Percentiles rank a stretch among this genome's conserved stretches.
Evolutionary conservation across 2,329 filamentous ascomycete species (phyloP).

Genomic region (Claviceps paspali): DNA sequence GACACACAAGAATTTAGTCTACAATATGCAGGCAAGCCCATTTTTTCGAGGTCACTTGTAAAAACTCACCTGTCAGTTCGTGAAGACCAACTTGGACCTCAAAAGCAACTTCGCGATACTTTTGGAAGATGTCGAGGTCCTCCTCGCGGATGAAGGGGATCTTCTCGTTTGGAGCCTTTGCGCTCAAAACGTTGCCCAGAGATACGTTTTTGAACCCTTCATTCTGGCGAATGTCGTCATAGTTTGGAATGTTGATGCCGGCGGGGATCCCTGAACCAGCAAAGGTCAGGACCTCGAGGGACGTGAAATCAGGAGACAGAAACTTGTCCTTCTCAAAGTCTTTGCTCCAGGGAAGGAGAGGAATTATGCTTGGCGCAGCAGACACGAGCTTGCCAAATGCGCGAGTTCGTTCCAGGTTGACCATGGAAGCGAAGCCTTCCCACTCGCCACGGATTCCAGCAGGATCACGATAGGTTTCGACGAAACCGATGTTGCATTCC

Average conservation of each 20-base stretch:
- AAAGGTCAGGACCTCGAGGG: slow-evolving; percentile 80
- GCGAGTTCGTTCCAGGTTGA: slow-evolving; percentile 80
- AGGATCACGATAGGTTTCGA: slow-evolving; percentile 75
- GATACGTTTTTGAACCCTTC: slow-evolving; percentile 90
- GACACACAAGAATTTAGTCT: slow-evolving; percentile 5
- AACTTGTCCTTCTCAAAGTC: slow-evolving; percentile 97
- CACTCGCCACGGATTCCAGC: slow-evolving; percentile 69
- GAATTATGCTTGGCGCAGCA: slow-evolving; percentile 69
- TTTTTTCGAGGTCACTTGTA: background rate
- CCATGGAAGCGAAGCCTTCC: slow-evolving; percentile 71
- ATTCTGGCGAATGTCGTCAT: slow-evolving; percentile 64
- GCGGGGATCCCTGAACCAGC: slow-evolving; percentile 47
- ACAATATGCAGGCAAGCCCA: background rate
- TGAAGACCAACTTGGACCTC: slow-evolving; percentile 94
- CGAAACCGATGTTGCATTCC: slow-evolving; percentile 70
- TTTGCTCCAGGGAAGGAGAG: slow-evolving; percentile 71
- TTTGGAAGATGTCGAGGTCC: slow-evolving; percentile 65
- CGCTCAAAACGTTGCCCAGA: slow-evolving; percentile 80
- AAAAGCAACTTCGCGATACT: slow-evolving; percentile 75
- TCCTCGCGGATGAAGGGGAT: slow-evolving; percentile 75
- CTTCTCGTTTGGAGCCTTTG: slow-evolving; percentile 82
- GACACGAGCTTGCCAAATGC: slow-evolving; percentile 78
- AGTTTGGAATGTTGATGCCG: slow-evolving; percentile 56
- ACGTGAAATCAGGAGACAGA: slow-evolving; percentile 88
- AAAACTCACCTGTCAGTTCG: slow-evolving; percentile 48